phyloP scores from a whole-genome alignment of 78 protist genomes.

The Salpingoeca rosetta region DNA sequence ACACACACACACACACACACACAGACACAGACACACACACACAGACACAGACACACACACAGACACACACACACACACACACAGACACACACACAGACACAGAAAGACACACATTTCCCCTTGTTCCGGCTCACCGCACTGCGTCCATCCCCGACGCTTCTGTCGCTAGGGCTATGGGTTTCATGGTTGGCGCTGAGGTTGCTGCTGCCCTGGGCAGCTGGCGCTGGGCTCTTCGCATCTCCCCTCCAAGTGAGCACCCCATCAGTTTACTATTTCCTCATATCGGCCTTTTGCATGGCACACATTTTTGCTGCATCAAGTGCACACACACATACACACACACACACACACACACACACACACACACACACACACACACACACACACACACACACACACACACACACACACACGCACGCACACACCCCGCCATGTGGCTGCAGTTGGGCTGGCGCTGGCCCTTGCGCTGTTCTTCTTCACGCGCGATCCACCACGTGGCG shows the following conservation, averaged over 20 bases:
- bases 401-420: not conserved
- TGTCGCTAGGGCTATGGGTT: not conserved
- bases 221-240: conserved; percentile 1
- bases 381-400: no score
- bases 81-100: not conserved
- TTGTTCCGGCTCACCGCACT: no score
- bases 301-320: no score
- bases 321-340: no score
- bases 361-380: no score
- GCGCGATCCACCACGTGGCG: not conserved
- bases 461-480: not conserved
- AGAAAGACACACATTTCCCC: no score
- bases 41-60: not conserved
- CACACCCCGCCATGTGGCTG: no score
- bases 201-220: not conserved
- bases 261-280: no score
- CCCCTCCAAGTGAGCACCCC: not conserved
- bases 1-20: no score
- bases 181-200: not conserved
- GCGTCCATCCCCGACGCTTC: no score
- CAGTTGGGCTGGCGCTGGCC: not conserved
- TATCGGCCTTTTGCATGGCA: no score
- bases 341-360: not conserved
- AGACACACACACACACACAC: not conserved
- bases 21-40: not conserved